Evolutionary conservation across 139 green algal genomes (phyloP).

Genomic region (Dunaliella primolecta): DNA sequence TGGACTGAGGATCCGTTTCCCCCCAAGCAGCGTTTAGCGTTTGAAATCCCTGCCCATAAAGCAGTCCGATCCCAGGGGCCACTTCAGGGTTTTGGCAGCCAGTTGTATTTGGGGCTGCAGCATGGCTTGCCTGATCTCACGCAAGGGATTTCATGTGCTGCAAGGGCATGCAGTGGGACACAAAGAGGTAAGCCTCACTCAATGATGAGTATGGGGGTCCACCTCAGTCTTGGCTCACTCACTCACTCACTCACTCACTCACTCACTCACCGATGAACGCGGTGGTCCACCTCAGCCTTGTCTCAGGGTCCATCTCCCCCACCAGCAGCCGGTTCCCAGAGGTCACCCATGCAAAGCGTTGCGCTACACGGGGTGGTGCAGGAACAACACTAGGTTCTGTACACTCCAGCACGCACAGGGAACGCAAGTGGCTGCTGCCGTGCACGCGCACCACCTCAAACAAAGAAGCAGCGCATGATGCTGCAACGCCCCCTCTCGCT

Average conservation of each 20-base stretch:
- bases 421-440: constrained; percentile 7
- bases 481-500: neutral
- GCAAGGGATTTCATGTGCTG: too few relatives aligned
- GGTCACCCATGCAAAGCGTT: constrained; percentile 26
- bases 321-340: constrained; percentile 23
- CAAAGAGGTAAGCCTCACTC: too few relatives aligned
- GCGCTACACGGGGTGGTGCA: constrained; percentile 12
- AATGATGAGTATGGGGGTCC: neutral
- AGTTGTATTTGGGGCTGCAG: too few relatives aligned
- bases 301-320: constrained; percentile 16
- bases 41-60: too few relatives aligned
- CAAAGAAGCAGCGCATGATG: neutral
- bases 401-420: constrained; percentile 18
- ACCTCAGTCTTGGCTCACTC: too few relatives aligned
- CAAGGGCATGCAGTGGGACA: too few relatives aligned
- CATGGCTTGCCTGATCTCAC: too few relatives aligned
- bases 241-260: neutral
- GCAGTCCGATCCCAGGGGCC: too few relatives aligned
- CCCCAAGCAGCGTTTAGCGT: too few relatives aligned
- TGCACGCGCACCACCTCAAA: constrained; percentile 33
- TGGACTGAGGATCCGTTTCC: too few relatives aligned
- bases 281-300: constrained; percentile 31
- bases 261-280: constrained; percentile 28
- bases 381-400: too few relatives aligned
- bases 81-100: too few relatives aligned